A percentile compares a stretch with the other conserved stretches of the same genome.
These are phyloP conservation scores for Liquidambar formosana DNA, from an alignment of 164 flowering plant genomes.

Conservation along the genomic window DNA sequence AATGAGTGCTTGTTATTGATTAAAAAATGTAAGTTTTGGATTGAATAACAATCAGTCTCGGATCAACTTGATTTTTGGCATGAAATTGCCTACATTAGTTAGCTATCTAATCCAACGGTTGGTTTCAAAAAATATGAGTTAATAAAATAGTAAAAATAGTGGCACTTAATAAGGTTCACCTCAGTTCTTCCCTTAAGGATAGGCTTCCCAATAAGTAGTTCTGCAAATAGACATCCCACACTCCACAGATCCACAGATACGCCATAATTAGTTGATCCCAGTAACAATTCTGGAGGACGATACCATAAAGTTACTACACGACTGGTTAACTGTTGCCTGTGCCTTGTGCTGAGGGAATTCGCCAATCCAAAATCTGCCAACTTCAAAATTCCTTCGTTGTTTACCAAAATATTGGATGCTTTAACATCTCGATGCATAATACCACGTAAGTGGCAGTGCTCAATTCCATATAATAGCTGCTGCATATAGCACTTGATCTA, in stretches of 20 bases:
- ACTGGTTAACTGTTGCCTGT: constrained; percentile 54
- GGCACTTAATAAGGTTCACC: constrained; percentile 27
- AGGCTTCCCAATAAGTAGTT: constrained; percentile 58
- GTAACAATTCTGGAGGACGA: constrained; percentile 72
- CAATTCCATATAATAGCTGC: constrained; percentile 64
- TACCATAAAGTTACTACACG: constrained; percentile 82
- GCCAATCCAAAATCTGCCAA: constrained; percentile 71
- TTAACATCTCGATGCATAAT: constrained; percentile 76
- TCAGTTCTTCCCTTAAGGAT: constrained; percentile 68
- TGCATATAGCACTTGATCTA: constrained; percentile 81
- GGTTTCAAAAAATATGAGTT: too few species aligned
- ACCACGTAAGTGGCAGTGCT: constrained; percentile 73
- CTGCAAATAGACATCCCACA: constrained; percentile 75
- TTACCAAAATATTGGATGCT: constrained; percentile 56
- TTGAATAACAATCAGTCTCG: too few species aligned
- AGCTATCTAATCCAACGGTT: too few species aligned
- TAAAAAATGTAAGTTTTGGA: too few species aligned
- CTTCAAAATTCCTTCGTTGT: constrained; percentile 55
- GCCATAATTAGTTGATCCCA: constrained; percentile 65
- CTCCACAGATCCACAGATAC: constrained; percentile 71
- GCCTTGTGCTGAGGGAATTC: constrained; percentile 32
- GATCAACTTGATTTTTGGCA: too few species aligned
- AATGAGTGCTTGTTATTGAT: too few species aligned
- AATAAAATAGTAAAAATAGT: neutral
- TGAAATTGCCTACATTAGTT: too few species aligned